phyloP scores from a whole-genome alignment of 139 green algal species.

The Spirogloea muscicola region DNA sequence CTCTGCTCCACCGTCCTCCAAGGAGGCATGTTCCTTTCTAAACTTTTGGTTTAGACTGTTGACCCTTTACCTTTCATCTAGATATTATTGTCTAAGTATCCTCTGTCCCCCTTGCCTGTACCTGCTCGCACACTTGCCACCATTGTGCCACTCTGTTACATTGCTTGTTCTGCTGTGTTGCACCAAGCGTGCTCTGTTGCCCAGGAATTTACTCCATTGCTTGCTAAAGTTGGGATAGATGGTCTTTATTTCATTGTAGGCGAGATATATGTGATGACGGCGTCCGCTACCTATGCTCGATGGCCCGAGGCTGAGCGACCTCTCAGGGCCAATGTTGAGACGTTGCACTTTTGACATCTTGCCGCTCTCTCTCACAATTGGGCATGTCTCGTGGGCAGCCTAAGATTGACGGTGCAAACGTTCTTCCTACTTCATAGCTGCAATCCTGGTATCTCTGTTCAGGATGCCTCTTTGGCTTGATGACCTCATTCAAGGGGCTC shows the following conservation, averaged over 20 bases:
- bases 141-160: background rate
- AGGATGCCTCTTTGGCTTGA: too few species aligned
- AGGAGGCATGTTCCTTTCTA: background rate
- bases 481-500: too few species aligned
- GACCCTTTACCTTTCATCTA: background rate
- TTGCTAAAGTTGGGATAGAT: background rate
- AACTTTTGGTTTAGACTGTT: background rate
- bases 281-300: background rate
- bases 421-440: too few species aligned
- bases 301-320: background rate
- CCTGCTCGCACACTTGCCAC: background rate
- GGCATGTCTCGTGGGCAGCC: too few species aligned
- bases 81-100: background rate
- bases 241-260: background rate
- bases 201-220: background rate
- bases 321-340: background rate
- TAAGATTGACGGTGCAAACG: too few species aligned
- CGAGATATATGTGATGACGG: constrained; percentile 13
- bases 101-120: background rate
- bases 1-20: background rate
- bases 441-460: too few species aligned
- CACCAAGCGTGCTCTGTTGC: too few species aligned
- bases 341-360: too few species aligned
- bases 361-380: too few species aligned
- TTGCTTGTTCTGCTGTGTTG: background rate